These are phyloP conservation scores for Coniella lustricola DNA, from an alignment of 2,329 filamentous ascomycete genomes.

Conservation along the genomic window DNA sequence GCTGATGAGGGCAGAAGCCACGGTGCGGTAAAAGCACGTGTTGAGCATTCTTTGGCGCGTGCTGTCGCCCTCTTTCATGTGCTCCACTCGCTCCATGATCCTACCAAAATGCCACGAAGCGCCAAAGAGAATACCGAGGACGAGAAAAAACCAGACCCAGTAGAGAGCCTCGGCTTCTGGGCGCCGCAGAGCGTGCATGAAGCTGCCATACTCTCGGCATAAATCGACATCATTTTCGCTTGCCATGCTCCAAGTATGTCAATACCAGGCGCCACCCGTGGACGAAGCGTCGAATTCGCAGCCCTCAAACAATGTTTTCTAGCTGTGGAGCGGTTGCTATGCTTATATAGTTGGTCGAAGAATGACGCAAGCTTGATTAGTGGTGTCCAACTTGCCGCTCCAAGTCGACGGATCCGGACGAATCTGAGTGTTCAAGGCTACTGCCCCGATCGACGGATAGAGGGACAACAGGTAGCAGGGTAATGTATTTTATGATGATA, in stretches of 20 bases:
- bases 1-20: slow-evolving; percentile 37
- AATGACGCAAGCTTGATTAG: slow-evolving; percentile 2
- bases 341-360: slow-evolving; percentile 5
- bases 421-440: no score
- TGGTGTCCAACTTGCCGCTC: no score
- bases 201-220: slow-evolving; percentile 15
- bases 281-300: background rate
- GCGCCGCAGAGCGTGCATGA: slow-evolving; percentile 6
- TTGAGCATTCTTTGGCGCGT: slow-evolving; percentile 31
- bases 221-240: background rate
- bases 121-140: slow-evolving; percentile 9
- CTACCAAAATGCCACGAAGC: slow-evolving; percentile 14
- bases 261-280: no score
- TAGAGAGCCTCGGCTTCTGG: slow-evolving; percentile 8
- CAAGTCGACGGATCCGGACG: no score
- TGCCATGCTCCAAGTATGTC: background rate
- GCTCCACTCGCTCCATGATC: slow-evolving; percentile 9
- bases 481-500: no score
- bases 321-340: background rate
- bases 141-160: slow-evolving; percentile 11
- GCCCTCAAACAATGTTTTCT: no score
- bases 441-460: no score
- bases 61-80: background rate
- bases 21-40: slow-evolving; percentile 35
- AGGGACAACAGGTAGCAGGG: no score